Evolutionary conservation across 2,329 filamentous ascomycete genomes (phyloP).

Genomic region (Chaetomium sp.): DNA sequence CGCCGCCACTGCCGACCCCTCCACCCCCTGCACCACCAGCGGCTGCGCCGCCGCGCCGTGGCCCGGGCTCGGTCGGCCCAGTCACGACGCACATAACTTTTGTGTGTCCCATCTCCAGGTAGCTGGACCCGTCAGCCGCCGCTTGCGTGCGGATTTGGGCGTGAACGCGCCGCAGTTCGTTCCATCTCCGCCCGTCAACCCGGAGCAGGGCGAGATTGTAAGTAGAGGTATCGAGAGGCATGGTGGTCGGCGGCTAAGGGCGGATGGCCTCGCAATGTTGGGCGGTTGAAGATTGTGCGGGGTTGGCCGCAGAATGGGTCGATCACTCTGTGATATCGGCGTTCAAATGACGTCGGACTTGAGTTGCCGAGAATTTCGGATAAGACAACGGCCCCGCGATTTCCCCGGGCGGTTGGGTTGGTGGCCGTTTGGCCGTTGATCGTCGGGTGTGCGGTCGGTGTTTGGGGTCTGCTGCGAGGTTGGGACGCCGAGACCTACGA

Average conservation of each 20-base stretch:
- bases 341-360: no score
- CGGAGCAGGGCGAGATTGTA: conserved; percentile 81
- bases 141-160: conserved; percentile 90
- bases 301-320: no score
- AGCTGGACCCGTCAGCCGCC: conserved; percentile 85
- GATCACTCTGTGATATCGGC: no score
- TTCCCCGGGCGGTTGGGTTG: no score
- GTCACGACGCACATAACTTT: conserved; percentile 90
- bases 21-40: conserved; percentile 33
- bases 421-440: no score
- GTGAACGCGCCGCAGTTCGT: conserved; percentile 83
- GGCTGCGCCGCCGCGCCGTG: conserved; percentile 38
- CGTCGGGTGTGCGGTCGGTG: not conserved
- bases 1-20: conserved; percentile 24
- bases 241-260: conserved; percentile 33
- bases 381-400: no score
- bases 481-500: not conserved
- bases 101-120: conserved; percentile 95
- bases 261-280: no score
- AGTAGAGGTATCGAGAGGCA: conserved; percentile 92
- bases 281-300: no score
- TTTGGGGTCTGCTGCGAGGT: conserved; percentile 5
- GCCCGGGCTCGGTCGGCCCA: conserved; percentile 66
- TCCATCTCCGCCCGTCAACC: conserved; percentile 86
- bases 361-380: no score